phyloP scores from a whole-genome alignment of 2,329 filamentous ascomycete species.

The Fusarium brachygibbosum region DNA sequence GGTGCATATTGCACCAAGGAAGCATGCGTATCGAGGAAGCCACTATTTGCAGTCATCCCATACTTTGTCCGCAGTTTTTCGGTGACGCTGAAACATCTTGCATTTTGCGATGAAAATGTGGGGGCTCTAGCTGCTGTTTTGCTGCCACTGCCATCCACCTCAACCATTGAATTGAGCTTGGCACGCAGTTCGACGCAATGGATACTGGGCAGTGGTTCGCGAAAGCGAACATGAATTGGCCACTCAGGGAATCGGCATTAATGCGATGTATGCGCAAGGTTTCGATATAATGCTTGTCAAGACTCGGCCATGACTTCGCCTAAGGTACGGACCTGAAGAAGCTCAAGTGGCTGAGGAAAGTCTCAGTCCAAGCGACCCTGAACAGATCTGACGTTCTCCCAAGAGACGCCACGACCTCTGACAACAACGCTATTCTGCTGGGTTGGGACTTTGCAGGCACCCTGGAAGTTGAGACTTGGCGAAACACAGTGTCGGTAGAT shows the following conservation, averaged over 20 bases:
- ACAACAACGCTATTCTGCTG: neutral
- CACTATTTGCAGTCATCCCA: neutral
- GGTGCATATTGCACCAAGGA: neutral
- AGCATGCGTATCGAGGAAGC: neutral
- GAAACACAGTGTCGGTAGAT: neutral
- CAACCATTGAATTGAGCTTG: neutral
- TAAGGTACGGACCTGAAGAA: neutral
- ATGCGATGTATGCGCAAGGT: neutral
- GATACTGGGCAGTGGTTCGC: neutral
- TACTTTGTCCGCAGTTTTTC: neutral
- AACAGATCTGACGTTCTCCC: neutral
- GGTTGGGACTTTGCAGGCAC: neutral
- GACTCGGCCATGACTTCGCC: neutral
- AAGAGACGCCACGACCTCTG: neutral
- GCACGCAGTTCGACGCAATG: neutral
- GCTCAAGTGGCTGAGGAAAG: neutral
- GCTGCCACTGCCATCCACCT: too few relatives aligned
- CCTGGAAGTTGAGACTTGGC: neutral
- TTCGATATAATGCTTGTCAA: neutral
- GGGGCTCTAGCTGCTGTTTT: neutral
- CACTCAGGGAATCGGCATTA: neutral
- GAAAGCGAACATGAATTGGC: too few relatives aligned
- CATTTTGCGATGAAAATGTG: neutral
- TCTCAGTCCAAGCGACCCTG: neutral
- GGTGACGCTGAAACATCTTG: neutral